Conservation (phyloP, 2,329 filamentous ascomycete genomes). For the Exophiala phaeomuriformis region DNA sequence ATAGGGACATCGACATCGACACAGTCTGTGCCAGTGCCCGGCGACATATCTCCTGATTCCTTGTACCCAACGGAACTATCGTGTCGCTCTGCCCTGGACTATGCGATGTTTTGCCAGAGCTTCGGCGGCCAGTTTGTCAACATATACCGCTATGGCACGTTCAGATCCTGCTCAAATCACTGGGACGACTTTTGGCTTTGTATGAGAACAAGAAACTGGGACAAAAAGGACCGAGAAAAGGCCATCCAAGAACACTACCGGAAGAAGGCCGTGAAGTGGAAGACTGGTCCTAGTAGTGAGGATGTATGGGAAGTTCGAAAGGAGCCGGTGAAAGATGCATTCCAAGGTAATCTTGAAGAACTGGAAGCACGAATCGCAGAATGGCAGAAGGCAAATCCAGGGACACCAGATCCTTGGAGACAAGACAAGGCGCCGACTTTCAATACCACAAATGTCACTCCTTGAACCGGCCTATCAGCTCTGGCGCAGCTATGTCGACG, state of each 20-base stretch:
- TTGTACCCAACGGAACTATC: conserved; percentile 76
- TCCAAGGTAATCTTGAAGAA: conserved; percentile 39
- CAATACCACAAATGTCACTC: not conserved
- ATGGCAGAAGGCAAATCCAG: conserved; percentile 36
- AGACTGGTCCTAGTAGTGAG: conserved; percentile 68
- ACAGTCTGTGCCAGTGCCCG: conserved; percentile 24
- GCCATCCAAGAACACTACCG: conserved; percentile 61
- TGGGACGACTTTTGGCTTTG: conserved; percentile 98
- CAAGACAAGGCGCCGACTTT: conserved; percentile 4
- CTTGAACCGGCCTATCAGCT: not conserved
- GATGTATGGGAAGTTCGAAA: conserved; percentile 78
- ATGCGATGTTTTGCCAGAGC: conserved; percentile 87
- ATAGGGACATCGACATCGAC: conserved; percentile 1
- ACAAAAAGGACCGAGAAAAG: conserved; percentile 52
- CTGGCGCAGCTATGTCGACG: too few species aligned
- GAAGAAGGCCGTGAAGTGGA: conserved; percentile 59
- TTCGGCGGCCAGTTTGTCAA: conserved; percentile 82
- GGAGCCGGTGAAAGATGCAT: conserved; percentile 50
- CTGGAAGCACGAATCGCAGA: conserved; percentile 37
- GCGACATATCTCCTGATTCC: conserved; percentile 52
- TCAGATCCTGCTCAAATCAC: conserved; percentile 71
- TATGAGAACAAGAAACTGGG: conserved; percentile 69
- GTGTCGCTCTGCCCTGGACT: conserved; percentile 84
- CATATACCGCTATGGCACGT: conserved; percentile 75
- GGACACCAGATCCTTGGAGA: conserved; percentile 20